A percentile compares a stretch with the other conserved stretches of the same genome.
Evolutionary conservation across 2,329 filamentous ascomycete genomes (phyloP).

Genomic region (Hypoxylon sp.): DNA sequence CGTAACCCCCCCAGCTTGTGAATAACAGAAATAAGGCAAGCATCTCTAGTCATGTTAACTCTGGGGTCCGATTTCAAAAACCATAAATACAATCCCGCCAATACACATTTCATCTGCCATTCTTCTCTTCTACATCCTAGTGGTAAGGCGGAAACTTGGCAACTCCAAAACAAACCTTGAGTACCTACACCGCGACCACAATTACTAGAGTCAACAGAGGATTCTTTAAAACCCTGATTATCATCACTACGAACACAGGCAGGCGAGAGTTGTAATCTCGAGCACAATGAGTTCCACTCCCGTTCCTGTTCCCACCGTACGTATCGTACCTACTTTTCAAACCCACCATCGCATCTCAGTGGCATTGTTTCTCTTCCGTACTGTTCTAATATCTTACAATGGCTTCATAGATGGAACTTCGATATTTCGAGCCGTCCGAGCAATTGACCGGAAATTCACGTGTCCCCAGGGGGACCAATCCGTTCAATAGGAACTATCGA

Average conservation of each 20-base stretch:
- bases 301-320: not conserved
- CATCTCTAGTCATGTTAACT: not conserved
- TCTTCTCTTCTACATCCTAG: not conserved
- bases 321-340: not conserved
- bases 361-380: not conserved
- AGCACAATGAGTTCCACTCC: not conserved
- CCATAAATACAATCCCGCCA: not conserved
- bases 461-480: not conserved
- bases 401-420: slow-evolving; percentile 24
- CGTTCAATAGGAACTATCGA: slow-evolving; percentile 25
- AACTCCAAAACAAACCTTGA: not conserved
- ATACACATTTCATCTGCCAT: not conserved
- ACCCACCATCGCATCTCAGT: not conserved
- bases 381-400: slow-evolving; percentile 11
- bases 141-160: not conserved
- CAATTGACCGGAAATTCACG: slow-evolving; percentile 18
- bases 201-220: not conserved
- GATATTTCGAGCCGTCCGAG: slow-evolving; percentile 31
- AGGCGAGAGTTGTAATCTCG: not conserved
- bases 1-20: not conserved
- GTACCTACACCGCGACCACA: not conserved
- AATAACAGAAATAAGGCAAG: not conserved
- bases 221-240: not conserved
- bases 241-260: not conserved
- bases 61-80: not conserved